Conservation (phyloP, 257 asterid genomes). For the Nicotiana benthamiana region DNA sequence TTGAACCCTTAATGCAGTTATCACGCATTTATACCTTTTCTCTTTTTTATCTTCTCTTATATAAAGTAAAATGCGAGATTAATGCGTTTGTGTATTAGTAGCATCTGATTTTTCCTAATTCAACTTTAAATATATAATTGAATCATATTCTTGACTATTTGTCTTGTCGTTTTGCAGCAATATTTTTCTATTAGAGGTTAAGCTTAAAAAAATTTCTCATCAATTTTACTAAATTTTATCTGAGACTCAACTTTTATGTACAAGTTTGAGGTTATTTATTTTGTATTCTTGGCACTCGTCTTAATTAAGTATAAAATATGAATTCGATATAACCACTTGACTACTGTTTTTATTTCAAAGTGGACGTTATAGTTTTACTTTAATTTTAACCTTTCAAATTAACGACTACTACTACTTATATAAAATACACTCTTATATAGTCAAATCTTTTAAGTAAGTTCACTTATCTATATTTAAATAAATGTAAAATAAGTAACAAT, state of each 20-base stretch:
- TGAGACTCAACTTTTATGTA: not conserved
- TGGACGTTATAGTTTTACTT: not conserved
- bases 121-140: not conserved
- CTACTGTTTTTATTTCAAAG: not conserved
- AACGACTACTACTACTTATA: not conserved
- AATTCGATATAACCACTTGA: not conserved
- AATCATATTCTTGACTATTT: not conserved
- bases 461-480: too few relatives aligned
- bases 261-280: not conserved
- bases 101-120: not conserved
- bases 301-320: not conserved
- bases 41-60: not conserved
- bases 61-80: not conserved
- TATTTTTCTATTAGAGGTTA: not conserved
- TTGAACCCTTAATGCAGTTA: not conserved
- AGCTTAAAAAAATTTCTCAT: not conserved
- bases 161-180: not conserved
- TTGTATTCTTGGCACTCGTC: not conserved
- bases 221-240: not conserved
- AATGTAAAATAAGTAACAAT: not conserved
- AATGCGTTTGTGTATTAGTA: not conserved
- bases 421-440: not conserved
- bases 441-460: not conserved
- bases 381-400: not conserved
- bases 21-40: not conserved